Evolutionary conservation across 305 asterid species (phyloP).

Genomic region (Withania somnifera): DNA sequence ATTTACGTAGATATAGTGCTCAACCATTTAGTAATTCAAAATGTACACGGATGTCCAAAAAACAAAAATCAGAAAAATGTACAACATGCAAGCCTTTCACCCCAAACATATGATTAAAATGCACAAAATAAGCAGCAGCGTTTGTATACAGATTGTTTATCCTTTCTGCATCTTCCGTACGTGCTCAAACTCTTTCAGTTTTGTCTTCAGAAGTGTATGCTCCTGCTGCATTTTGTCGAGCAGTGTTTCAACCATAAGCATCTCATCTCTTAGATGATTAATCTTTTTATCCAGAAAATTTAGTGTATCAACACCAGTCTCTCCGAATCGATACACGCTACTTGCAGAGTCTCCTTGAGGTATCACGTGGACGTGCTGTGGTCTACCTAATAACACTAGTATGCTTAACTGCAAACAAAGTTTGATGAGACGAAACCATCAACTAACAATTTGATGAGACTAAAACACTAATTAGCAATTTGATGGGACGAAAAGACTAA

Average conservation of each 20-base stretch:
- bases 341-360: constrained; percentile 36
- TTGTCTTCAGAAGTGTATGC: constrained; percentile 40
- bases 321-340: constrained; percentile 20
- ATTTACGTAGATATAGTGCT: not conserved
- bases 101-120: not conserved
- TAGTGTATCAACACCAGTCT: constrained; percentile 26
- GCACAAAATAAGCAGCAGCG: not conserved
- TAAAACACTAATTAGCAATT: too few relatives aligned
- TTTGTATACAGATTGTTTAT: not conserved
- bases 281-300: constrained; percentile 43
- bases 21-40: not conserved
- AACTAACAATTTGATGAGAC: too few relatives aligned
- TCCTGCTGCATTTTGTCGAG: constrained; percentile 65
- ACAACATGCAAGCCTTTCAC: not conserved
- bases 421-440: not conserved
- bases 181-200: constrained; percentile 53
- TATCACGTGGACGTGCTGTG: constrained; percentile 68
- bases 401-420: constrained; percentile 61
- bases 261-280: constrained; percentile 66
- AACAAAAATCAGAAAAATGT: not conserved
- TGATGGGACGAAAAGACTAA: not conserved
- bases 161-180: constrained; percentile 29
- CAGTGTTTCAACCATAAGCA: constrained; percentile 53
- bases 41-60: not conserved
- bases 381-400: constrained; percentile 64